Conservation (phyloP, 441 rosid species). For the Viola pubescens region DNA sequence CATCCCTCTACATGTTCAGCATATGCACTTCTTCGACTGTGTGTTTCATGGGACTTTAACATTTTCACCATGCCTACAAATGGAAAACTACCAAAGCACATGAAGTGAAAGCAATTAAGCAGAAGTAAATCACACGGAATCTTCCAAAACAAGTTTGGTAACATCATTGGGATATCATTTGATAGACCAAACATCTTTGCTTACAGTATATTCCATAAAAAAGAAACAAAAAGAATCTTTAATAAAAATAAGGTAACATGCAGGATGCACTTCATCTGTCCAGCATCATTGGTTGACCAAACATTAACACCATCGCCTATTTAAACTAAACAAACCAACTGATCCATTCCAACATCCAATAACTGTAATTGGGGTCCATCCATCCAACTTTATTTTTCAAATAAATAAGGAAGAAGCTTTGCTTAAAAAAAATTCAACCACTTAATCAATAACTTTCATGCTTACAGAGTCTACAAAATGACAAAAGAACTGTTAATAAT, state of each 20-base stretch:
- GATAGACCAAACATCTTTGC: too few relatives aligned
- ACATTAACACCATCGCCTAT: neutral
- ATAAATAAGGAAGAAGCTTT: neutral
- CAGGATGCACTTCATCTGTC: neutral
- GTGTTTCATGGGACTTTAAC: neutral
- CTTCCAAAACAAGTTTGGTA: too few relatives aligned
- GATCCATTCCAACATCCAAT: neutral
- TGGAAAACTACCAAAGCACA: too few relatives aligned
- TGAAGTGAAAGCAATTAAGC: too few relatives aligned
- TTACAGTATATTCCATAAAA: too few relatives aligned
- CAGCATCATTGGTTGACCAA: neutral
- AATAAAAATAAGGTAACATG: neutral
- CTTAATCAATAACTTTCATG: neutral
- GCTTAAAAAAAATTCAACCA: neutral
- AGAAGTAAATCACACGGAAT: too few relatives aligned
- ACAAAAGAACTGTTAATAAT: too few relatives aligned
- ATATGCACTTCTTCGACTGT: neutral
- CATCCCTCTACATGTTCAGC: too few relatives aligned
- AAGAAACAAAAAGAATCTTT: neutral
- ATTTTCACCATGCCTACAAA: too few relatives aligned
- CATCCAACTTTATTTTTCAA: neutral
- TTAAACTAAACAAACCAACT: conserved; percentile 1
- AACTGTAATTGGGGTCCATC: neutral
- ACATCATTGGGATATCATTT: too few relatives aligned
- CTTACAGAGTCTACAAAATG: too few relatives aligned